These are phyloP conservation scores for Cylindrodendrum hubeiense DNA, from an alignment of 2,329 filamentous ascomycete species.

Conservation along the genomic window DNA sequence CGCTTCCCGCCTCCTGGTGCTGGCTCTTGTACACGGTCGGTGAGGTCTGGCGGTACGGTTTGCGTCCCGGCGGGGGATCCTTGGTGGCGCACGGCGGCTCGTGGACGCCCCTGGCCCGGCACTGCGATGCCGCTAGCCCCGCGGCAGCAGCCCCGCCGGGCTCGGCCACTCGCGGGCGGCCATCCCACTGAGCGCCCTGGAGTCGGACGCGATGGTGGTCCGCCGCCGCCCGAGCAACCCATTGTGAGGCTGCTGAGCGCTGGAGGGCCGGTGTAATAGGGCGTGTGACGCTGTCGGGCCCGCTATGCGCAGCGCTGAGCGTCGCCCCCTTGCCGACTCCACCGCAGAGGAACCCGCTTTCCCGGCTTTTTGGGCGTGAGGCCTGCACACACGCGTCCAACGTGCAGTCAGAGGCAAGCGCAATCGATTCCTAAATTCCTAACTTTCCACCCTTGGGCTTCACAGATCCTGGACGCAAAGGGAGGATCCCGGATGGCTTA, in stretches of 20 bases:
- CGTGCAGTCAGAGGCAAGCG: not conserved
- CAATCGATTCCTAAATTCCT: too few species aligned
- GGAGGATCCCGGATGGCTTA: slow-evolving; percentile 15
- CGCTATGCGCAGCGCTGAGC: not conserved
- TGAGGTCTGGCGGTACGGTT: not conserved
- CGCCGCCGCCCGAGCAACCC: not conserved
- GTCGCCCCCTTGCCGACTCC: not conserved
- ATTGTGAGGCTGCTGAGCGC: not conserved
- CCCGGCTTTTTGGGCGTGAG: not conserved
- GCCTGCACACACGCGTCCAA: not conserved
- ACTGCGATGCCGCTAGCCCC: slow-evolving; percentile 21
- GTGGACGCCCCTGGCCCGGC: slow-evolving; percentile 14
- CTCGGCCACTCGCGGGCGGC: slow-evolving; percentile 9
- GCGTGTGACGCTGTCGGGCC: not conserved
- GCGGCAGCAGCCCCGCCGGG: slow-evolving; percentile 9
- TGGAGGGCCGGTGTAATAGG: not conserved
- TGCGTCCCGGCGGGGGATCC: not conserved
- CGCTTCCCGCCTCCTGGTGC: slow-evolving; percentile 2
- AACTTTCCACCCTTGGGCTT: slow-evolving; percentile 2
- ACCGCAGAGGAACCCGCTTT: not conserved
- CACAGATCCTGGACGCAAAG: not conserved
- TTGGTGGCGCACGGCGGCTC: not conserved
- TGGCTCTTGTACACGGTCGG: not conserved
- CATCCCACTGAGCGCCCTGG: slow-evolving; percentile 7
- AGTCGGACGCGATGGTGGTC: not conserved